Evolutionary conservation across 257 asterid genomes (phyloP).

Genomic region (Gentiana dahurica): DNA sequence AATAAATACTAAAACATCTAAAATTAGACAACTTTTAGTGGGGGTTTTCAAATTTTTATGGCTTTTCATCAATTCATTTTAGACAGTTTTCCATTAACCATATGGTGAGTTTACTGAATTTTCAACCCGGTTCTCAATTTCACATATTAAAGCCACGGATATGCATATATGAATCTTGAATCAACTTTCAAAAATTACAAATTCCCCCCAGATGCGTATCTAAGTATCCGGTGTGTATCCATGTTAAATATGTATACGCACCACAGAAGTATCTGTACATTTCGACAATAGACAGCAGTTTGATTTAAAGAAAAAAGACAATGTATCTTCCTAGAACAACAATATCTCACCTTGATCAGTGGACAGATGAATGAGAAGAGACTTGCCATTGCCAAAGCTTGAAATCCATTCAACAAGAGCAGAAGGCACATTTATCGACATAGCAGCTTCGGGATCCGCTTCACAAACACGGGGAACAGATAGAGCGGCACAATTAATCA

Average conservation of each 20-base stretch:
- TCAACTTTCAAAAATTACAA: no score
- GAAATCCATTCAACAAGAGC: constrained; percentile 76
- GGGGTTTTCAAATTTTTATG: no score
- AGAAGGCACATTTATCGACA: constrained; percentile 76
- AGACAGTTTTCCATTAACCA: no score
- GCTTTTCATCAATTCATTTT: no score
- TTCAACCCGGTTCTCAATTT: no score
- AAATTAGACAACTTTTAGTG: no score
- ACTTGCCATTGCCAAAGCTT: constrained; percentile 28
- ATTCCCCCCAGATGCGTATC: no score
- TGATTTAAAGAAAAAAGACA: neutral
- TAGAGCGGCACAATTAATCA: constrained; percentile 89
- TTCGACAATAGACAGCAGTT: neutral
- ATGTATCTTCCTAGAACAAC: neutral
- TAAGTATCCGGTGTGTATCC: no score
- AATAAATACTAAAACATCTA: no score
- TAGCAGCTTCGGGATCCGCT: constrained; percentile 71
- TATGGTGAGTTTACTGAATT: no score
- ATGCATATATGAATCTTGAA: no score
- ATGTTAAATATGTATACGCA: neutral
- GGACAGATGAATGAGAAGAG: constrained; percentile 76
- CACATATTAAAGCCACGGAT: no score
- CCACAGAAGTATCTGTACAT: neutral
- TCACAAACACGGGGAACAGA: constrained; percentile 89
- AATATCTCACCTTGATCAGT: constrained; percentile 77